Conservation (phyloP, 768 basidiomycete genomes). For the Phlebiopsis flavidoalba region DNA sequence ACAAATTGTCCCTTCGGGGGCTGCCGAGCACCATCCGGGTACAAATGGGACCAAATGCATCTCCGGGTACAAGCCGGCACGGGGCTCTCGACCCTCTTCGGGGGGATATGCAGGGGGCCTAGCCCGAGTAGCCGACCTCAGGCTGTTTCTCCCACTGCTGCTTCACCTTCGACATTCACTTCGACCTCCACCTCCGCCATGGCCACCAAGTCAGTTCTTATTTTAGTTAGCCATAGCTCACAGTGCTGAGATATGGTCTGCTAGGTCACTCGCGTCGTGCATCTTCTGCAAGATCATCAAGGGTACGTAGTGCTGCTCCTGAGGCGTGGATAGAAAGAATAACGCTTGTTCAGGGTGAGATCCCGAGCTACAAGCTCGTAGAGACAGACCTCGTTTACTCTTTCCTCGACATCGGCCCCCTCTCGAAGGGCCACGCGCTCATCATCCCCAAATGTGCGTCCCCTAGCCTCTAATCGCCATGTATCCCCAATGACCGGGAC, state of each 20-base stretch:
- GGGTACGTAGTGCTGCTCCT: conserved; percentile 36
- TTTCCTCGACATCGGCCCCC: conserved; percentile 90
- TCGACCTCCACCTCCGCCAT: not conserved
- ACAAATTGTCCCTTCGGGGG: no score
- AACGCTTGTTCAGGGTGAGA: conserved; percentile 56
- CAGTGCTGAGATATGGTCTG: not conserved
- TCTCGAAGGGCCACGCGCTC: conserved; percentile 87
- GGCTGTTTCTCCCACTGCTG: not conserved
- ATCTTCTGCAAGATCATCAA: conserved; percentile 96
- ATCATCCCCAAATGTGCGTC: conserved; percentile 86
- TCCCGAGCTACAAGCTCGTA: conserved; percentile 81
- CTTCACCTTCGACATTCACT: not conserved
- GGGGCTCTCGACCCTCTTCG: no score
- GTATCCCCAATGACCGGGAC: conserved; percentile 1
- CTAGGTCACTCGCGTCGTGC: conserved; percentile 48
- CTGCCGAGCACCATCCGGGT: no score
- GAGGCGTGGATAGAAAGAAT: not conserved
- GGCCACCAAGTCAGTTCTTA: conserved; percentile 4
- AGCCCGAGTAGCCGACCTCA: not conserved
- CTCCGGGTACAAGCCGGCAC: no score
- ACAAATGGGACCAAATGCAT: no score
- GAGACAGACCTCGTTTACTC: conserved; percentile 76
- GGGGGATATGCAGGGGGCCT: no score
- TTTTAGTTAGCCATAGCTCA: not conserved
- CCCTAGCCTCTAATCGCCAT: not conserved